Base-by-base conservation (phyloP, 176 grass and related monocot species). In the Aegilops bicornis region DNA sequence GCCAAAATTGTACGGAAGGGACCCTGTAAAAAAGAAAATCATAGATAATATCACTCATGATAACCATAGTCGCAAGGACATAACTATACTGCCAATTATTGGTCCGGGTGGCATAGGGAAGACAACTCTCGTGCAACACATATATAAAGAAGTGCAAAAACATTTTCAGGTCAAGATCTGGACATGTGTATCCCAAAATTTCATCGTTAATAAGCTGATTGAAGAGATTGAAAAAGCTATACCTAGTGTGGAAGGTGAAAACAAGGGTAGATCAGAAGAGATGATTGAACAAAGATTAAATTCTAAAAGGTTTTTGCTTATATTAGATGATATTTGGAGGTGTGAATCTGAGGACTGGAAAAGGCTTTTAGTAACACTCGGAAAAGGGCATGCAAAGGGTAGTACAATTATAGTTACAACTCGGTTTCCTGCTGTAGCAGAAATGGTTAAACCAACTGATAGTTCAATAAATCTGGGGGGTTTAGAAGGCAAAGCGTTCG, bases 91-190 rank as follows among this genome's bases (percentile, higher is more conserved):
- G 62, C 60, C 87, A 12, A 81, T 92, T 32, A 22, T 81, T 80
- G 91, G 91, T 15, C 10, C 56, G 3, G 90, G 90, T 2, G 87
- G 87, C 30, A 70, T 92, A n/a, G 87, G 91, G 5, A 92, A 92
- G 32, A 92, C 83, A 15, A 92, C 91, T 42, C 60, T 92, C 19
- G n/a, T 58, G 31, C 79, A 92, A 31, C 13, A 79, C 37, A 52
- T 87, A 65, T 89, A 87, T 50, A 5, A 54, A 24, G 4, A 43
- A 87, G 42, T 89, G 14, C 2, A 76, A 8, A 7, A 6, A 0
- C 40, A 80, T 60, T 92, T 92, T 52, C 7, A 89, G 0, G 19
- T 63, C 32, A 63, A 17, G 7, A 2, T 92, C 19, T 92, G 87
- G 90, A 8, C 63, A 73, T 87, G 78, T 37, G 90, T 92, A 0